These are phyloP conservation scores for Neospermospora avenae DNA, from an alignment of 2,329 filamentous ascomycete genomes.

Conservation along the genomic window DNA sequence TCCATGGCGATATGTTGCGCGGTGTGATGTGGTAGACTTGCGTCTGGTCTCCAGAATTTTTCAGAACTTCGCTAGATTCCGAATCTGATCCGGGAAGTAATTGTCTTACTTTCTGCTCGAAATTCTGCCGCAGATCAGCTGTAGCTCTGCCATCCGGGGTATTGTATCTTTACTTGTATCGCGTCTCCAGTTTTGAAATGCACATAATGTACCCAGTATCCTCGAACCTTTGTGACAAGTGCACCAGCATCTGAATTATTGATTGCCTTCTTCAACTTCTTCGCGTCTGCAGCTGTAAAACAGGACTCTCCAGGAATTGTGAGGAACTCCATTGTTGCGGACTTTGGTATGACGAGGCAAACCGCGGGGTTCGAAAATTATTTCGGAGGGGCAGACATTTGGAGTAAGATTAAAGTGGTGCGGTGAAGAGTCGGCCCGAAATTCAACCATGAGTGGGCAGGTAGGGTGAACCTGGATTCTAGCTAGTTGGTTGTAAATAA, in stretches of 20 bases:
- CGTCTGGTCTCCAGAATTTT: conserved; percentile 12
- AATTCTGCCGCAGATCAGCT: conserved; percentile 17
- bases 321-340: conserved; percentile 28
- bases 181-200: conserved; percentile 25
- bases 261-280: conserved; percentile 28
- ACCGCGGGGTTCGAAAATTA: conserved; percentile 2
- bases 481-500: background rate
- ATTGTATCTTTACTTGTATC: conserved; percentile 8
- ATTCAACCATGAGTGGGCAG: no score
- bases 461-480: no score
- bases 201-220: conserved; percentile 32
- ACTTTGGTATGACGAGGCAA: background rate
- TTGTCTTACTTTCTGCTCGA: conserved; percentile 27
- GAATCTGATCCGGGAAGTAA: conserved; percentile 25
- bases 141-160: background rate
- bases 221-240: conserved; percentile 27
- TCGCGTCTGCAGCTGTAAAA: conserved; percentile 30
- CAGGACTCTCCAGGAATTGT: conserved; percentile 31
- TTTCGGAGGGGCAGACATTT: conserved; percentile 3
- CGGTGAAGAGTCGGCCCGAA: background rate
- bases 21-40: conserved; percentile 64
- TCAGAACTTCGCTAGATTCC: conserved; percentile 14
- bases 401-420: background rate
- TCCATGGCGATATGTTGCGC: conserved; percentile 92
- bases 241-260: conserved; percentile 15